These are phyloP conservation scores for Noccaea bulbosa DNA, from an alignment of 345 rosid genomes.

Conservation along the genomic window DNA sequence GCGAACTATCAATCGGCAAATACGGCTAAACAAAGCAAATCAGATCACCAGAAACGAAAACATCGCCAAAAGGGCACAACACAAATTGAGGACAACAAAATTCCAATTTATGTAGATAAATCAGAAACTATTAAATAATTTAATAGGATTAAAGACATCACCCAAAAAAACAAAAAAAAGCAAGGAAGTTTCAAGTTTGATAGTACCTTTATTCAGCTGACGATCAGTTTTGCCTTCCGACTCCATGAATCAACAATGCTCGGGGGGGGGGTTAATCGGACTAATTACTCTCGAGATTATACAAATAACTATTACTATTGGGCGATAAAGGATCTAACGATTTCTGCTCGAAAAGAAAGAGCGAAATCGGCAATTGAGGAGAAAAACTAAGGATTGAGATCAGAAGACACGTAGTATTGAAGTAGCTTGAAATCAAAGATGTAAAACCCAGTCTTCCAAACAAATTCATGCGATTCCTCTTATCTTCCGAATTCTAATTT, in stretches of 20 bases:
- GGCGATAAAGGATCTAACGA: slow-evolving; percentile 52
- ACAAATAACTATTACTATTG: neutral
- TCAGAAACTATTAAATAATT: neutral
- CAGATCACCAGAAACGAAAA: neutral
- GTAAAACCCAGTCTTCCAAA: slow-evolving; percentile 62
- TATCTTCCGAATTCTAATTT: neutral
- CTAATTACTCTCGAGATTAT: slow-evolving; percentile 11
- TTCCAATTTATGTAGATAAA: neutral
- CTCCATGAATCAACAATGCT: slow-evolving; percentile 57
- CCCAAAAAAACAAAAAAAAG: neutral
- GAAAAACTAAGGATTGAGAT: slow-evolving; percentile 73
- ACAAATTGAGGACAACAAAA: neutral
- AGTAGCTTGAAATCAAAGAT: slow-evolving; percentile 61
- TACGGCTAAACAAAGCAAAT: neutral
- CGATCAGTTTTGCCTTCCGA: slow-evolving; percentile 67
- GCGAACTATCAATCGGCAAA: neutral
- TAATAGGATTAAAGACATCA: neutral
- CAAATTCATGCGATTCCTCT: slow-evolving; percentile 73
- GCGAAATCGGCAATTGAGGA: slow-evolving; percentile 65
- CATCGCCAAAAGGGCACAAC: neutral
- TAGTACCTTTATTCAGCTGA: slow-evolving; percentile 67
- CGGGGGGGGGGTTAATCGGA: slow-evolving; percentile 2
- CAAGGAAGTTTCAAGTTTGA: neutral
- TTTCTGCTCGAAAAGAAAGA: slow-evolving; percentile 56
- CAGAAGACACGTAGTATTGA: slow-evolving; percentile 54